Conservation (phyloP, 305 asterid genomes). For the Ajuga reptans region DNA sequence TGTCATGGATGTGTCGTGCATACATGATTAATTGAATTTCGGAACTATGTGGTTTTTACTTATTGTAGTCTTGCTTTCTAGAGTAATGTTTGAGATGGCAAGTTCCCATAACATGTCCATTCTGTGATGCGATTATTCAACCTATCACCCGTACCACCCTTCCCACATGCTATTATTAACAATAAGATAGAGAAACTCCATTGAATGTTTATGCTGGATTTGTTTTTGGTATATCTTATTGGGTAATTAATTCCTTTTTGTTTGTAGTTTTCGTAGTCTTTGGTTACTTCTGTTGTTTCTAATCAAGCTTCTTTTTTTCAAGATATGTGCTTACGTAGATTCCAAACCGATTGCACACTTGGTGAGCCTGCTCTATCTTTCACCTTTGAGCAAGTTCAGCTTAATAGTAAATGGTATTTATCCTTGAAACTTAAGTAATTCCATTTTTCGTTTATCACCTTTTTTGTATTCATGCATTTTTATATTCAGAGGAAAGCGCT, state of each 20-base stretch:
- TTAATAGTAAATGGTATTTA: constrained; percentile 75
- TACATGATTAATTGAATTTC: background rate
- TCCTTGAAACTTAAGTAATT: constrained; percentile 16
- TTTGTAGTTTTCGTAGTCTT: constrained; percentile 5
- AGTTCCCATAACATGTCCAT: background rate
- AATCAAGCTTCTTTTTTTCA: constrained; percentile 27
- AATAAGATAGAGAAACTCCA: background rate
- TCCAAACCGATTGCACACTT: constrained; percentile 51
- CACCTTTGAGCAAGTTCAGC: constrained; percentile 54
- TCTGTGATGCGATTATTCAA: no score
- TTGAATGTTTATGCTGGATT: constrained; percentile 3
- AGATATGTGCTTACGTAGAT: constrained; percentile 93
- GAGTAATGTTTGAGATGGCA: background rate
- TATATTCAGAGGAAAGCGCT: background rate
- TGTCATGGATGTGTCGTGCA: background rate
- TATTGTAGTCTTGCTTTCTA: constrained; percentile 5
- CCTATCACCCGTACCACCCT: no score
- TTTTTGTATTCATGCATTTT: background rate
- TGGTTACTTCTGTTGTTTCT: constrained; percentile 20
- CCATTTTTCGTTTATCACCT: background rate
- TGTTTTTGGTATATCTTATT: background rate
- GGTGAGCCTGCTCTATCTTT: constrained; percentile 71
- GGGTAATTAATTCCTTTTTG: background rate
- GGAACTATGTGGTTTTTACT: background rate
- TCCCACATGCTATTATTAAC: background rate